Evolutionary conservation across 495 filamentous ascomycete genomes (phyloP).

Genomic region (Aspergillus sclerotioniger): DNA sequence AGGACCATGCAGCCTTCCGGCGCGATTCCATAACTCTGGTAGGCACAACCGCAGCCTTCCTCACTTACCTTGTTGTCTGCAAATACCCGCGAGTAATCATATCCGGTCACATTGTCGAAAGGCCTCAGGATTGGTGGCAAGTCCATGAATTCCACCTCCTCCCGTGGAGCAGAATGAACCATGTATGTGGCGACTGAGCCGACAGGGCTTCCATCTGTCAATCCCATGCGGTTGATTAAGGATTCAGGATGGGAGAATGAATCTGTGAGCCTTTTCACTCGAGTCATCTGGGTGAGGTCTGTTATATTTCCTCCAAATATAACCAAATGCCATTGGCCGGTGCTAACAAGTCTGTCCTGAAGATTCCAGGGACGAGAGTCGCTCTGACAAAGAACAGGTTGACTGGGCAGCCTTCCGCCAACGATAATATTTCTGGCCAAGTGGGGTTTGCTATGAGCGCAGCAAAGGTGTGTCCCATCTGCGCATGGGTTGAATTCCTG

Average conservation of each 20-base stretch:
- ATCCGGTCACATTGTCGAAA: conserved; percentile 45
- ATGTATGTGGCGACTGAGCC: conserved; percentile 51
- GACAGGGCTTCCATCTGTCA: conserved; percentile 26
- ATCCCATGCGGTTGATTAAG: conserved; percentile 27
- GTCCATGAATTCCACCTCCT: conserved; percentile 47
- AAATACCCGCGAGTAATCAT: conserved; percentile 44
- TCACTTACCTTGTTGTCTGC: conserved; percentile 58
- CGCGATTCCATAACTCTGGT: conserved; percentile 55
- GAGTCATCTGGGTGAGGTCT: conserved; percentile 27
- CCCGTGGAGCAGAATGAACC: conserved; percentile 46
- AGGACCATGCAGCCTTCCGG: conserved; percentile 56
- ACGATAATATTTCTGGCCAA: conserved; percentile 35
- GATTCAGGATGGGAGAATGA: background rate
- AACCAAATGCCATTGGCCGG: conserved; percentile 54
- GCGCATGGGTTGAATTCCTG: conserved; percentile 11
- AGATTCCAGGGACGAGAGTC: conserved; percentile 34
- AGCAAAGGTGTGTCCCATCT: background rate
- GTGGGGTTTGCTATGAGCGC: conserved; percentile 19
- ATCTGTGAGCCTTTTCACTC: conserved; percentile 37
- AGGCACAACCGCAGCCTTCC: conserved; percentile 53
- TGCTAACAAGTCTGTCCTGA: conserved; percentile 29
- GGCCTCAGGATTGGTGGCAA: conserved; percentile 54
- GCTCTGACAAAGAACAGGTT: conserved; percentile 38
- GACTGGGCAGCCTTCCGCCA: conserved; percentile 47
- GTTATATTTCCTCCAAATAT: conserved; percentile 58